Conservation (phyloP, 164 flowering plant genomes). For the Euptelea pleiosperma region DNA sequence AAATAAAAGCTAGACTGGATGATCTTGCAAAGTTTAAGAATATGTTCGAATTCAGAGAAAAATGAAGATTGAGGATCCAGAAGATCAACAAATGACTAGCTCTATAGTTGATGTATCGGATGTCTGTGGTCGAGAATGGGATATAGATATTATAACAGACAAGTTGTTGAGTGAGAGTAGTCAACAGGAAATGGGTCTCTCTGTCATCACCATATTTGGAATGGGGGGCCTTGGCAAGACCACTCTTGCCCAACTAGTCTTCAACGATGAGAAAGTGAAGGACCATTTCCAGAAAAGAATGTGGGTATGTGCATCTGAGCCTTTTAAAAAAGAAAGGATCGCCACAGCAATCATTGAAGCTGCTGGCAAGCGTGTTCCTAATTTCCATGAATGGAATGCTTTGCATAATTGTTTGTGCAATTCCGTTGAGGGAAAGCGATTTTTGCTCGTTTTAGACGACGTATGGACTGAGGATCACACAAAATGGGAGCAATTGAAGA, state of each 20-base stretch:
- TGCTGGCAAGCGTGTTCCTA: not conserved
- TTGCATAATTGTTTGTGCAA: not conserved
- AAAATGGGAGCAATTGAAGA: no score
- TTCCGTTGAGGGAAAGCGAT: constrained; percentile 12
- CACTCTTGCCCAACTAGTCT: constrained; percentile 38
- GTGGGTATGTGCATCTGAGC: constrained; percentile 22
- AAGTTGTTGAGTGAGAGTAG: not conserved
- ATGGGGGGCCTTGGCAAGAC: constrained; percentile 61
- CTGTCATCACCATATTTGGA: constrained; percentile 37
- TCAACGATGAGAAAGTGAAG: constrained; percentile 26
- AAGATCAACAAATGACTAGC: no score
- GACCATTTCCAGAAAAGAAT: not conserved
- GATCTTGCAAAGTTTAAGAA: not conserved
- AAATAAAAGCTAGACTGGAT: not conserved
- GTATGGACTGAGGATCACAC: no score
- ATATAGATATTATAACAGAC: not conserved
- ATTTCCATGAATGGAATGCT: not conserved
- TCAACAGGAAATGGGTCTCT: constrained; percentile 15
- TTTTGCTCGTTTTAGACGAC: no score
- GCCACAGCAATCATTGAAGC: not conserved
- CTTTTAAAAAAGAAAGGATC: not conserved
- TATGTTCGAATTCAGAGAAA: no score
- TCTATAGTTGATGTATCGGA: not conserved
- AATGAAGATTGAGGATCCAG: no score
- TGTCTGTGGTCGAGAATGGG: not conserved